Percentiles rank a stretch among this genome's conserved stretches.
These are phyloP conservation scores for Oehlia diaphana DNA, from an alignment of 192 early-diverging fungal species.

Conservation along the genomic window DNA sequence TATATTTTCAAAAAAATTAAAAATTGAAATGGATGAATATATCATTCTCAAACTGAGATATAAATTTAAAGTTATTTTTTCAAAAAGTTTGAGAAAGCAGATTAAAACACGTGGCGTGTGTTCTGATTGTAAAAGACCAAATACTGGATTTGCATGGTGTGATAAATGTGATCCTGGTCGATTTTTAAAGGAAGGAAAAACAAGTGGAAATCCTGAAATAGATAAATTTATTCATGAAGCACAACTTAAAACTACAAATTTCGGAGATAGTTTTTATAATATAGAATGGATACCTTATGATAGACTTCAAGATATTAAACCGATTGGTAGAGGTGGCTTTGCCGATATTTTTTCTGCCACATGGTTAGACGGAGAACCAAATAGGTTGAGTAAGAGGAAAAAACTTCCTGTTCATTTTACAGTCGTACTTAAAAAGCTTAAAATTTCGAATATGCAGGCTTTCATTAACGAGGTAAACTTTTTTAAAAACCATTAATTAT, in stretches of 20 bases:
- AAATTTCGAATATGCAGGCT: not conserved
- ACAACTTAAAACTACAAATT: not conserved
- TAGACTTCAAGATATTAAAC: not conserved
- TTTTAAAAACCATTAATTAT: not conserved
- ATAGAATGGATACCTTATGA: conserved; percentile 16
- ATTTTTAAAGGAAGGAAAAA: no score
- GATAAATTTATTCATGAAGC: no score
- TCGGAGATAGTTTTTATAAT: not conserved
- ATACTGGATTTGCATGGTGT: no score
- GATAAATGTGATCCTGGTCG: no score
- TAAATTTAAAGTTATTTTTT: no score
- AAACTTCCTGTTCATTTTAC: not conserved
- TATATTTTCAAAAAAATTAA: no score
- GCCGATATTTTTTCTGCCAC: not conserved
- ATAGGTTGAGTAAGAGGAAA: not conserved
- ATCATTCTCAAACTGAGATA: no score
- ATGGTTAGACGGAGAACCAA: not conserved
- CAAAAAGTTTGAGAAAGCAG: no score
- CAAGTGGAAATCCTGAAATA: no score
- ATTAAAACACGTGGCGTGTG: no score
- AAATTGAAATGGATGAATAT: no score
- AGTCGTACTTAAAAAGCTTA: not conserved
- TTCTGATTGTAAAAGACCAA: no score
- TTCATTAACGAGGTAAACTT: conserved; percentile 1
- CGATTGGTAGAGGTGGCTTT: conserved; percentile 1